Percentiles rank a stretch among this genome's conserved stretches.
Conservation (phyloP, 75 land plant species). For the Adiantum capillusveneris region DNA sequence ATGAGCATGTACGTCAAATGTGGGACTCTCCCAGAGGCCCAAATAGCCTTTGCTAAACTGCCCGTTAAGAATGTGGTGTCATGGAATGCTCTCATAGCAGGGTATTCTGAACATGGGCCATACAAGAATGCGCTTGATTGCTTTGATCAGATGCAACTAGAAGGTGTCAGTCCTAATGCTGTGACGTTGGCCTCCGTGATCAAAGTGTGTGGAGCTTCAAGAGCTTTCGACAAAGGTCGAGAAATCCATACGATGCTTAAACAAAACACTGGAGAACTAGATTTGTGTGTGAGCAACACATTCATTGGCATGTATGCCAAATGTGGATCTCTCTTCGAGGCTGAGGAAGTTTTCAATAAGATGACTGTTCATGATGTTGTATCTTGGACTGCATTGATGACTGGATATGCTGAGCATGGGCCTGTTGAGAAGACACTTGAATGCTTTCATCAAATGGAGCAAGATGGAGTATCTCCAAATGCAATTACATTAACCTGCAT, state of each 20-base stretch:
- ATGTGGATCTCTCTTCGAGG: constrained; percentile 39
- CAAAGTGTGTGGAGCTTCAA: constrained; percentile 14
- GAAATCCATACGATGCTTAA: constrained; percentile 12
- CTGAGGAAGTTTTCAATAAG: constrained; percentile 35
- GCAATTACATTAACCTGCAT: constrained; percentile 8
- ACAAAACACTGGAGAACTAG: background rate
- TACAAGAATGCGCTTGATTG: background rate
- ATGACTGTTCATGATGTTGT: constrained; percentile 13
- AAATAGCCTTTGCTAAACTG: constrained; percentile 36
- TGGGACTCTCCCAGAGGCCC: constrained; percentile 26
- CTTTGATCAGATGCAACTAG: constrained; percentile 11
- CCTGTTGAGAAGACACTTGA: constrained; percentile 27
- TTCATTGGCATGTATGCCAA: constrained; percentile 52
- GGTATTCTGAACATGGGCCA: constrained; percentile 4
- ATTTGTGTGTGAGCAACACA: constrained; percentile 14
- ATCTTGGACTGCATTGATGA: constrained; percentile 46
- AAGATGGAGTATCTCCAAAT: constrained; percentile 7
- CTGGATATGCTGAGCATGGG: constrained; percentile 27
- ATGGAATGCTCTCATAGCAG: constrained; percentile 18
- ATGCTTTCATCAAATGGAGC: constrained; percentile 22
- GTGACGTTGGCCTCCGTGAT: constrained; percentile 5
- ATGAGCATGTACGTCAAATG: constrained; percentile 34
- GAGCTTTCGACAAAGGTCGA: constrained; percentile 8
- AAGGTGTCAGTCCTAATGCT: constrained; percentile 18
- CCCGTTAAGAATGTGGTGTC: constrained; percentile 19